These are phyloP conservation scores for Wallacemonas sp. DNA, from an alignment of 208 protist species.

Conservation along the genomic window DNA sequence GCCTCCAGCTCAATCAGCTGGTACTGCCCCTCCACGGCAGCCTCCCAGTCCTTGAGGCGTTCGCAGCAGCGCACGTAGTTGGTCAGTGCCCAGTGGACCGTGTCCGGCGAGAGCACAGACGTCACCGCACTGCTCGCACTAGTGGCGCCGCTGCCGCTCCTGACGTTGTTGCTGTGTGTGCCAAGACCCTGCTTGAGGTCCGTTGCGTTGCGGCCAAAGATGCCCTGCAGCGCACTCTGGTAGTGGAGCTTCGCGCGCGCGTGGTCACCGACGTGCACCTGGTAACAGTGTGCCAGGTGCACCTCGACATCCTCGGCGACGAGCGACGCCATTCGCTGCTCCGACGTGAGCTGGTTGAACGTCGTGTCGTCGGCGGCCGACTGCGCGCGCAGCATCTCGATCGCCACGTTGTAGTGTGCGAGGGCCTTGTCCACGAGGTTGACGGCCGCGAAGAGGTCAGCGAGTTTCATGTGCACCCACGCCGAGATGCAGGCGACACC, in stretches of 20 bases:
- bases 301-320: constrained; percentile 57
- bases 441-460: constrained; percentile 53
- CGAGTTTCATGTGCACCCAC: constrained; percentile 67
- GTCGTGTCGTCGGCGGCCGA: neutral
- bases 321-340: constrained; percentile 32
- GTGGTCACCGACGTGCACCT: constrained; percentile 73
- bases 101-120: constrained; percentile 40
- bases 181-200: constrained; percentile 4
- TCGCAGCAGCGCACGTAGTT: constrained; percentile 74
- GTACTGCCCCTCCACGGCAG: constrained; percentile 54
- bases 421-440: constrained; percentile 66
- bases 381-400: constrained; percentile 40
- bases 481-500: constrained; percentile 38
- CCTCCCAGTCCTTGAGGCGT: constrained; percentile 41
- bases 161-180: constrained; percentile 10
- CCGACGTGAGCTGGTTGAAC: constrained; percentile 25
- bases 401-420: constrained; percentile 42
- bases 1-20: constrained; percentile 59
- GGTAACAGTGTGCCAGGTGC: constrained; percentile 68
- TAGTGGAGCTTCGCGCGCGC: constrained; percentile 65
- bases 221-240: constrained; percentile 32
- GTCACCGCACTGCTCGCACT: neutral
- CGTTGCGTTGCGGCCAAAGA: constrained; percentile 6
- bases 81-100: constrained; percentile 58
- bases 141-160: neutral